Evolutionary conservation across 345 rosid genomes (phyloP).

Genomic region (Linum usitatissimum): DNA sequence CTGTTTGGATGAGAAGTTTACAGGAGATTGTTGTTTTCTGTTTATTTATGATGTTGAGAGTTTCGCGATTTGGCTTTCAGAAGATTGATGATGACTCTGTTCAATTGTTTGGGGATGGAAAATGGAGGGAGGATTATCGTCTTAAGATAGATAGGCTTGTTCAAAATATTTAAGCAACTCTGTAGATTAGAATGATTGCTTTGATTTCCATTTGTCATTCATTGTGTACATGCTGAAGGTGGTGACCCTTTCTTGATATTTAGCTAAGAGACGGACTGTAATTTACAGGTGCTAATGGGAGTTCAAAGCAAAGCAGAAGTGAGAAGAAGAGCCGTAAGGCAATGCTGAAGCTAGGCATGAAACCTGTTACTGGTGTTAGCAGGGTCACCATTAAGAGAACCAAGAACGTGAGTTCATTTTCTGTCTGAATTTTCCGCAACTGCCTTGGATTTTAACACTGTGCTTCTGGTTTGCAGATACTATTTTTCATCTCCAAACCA

Average conservation of each 20-base stretch:
- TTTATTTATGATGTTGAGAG: too few species aligned
- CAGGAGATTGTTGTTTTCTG: not conserved
- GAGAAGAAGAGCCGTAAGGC: conserved; percentile 88
- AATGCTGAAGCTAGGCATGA: conserved; percentile 78
- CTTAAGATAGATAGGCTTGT: too few species aligned
- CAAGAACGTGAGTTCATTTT: conserved; percentile 36
- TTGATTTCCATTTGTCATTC: too few species aligned
- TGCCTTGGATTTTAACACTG: not conserved
- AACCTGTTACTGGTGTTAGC: conserved; percentile 68
- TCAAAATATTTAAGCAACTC: too few species aligned
- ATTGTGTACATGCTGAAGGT: too few species aligned
- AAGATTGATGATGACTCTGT: too few species aligned
- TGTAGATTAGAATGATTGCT: too few species aligned
- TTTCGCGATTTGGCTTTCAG: too few species aligned
- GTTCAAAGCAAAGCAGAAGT: conserved; percentile 78
- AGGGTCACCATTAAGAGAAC: conserved; percentile 79
- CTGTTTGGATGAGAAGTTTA: not conserved
- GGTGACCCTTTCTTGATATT: not conserved
- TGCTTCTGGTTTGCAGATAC: conserved; percentile 34
- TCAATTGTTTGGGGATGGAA: too few species aligned
- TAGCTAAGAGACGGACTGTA: too few species aligned
- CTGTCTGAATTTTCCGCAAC: not conserved
- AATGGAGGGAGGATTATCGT: too few species aligned
- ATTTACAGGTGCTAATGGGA: conserved; percentile 50
- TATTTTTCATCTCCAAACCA: conserved; percentile 76